Conservation (phyloP, 1,139 yeast species). For the Candida sp. region DNA sequence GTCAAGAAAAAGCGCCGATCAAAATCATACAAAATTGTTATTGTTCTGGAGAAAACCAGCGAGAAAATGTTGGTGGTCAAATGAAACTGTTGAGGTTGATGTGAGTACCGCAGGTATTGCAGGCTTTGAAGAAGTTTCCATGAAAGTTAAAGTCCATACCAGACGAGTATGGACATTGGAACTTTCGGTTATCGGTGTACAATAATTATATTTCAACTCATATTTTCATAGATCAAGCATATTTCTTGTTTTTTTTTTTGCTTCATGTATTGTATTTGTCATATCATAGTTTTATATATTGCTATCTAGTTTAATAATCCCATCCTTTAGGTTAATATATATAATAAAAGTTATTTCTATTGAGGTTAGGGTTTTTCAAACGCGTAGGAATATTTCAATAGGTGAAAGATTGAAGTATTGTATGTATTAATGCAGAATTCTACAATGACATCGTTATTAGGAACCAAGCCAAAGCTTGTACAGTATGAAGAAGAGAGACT, state of each 20-base stretch:
- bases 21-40: constrained; percentile 65
- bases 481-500: constrained; percentile 40
- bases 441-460: constrained; percentile 1
- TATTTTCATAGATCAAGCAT: not conserved
- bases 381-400: not conserved
- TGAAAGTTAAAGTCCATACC: constrained; percentile 56
- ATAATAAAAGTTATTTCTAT: not conserved
- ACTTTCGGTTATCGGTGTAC: constrained; percentile 58
- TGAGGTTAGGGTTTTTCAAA: not conserved
- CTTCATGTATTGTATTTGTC: not conserved
- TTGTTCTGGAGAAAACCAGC: constrained; percentile 99
- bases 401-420: too few relatives aligned
- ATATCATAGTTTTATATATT: not conserved
- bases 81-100: constrained; percentile 53
- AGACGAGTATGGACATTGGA: constrained; percentile 88
- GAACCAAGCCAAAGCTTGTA: constrained; percentile 8
- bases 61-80: constrained; percentile 99
- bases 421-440: not conserved
- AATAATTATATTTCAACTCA: constrained; percentile 15
- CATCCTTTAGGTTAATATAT: not conserved
- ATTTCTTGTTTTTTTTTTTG: not conserved
- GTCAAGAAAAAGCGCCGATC: constrained; percentile 28
- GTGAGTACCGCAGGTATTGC: constrained; percentile 23
- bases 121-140: constrained; percentile 19
- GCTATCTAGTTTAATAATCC: not conserved